Conservation (phyloP, 2,329 filamentous ascomycete species). For the Aspergillus aculeatus region DNA sequence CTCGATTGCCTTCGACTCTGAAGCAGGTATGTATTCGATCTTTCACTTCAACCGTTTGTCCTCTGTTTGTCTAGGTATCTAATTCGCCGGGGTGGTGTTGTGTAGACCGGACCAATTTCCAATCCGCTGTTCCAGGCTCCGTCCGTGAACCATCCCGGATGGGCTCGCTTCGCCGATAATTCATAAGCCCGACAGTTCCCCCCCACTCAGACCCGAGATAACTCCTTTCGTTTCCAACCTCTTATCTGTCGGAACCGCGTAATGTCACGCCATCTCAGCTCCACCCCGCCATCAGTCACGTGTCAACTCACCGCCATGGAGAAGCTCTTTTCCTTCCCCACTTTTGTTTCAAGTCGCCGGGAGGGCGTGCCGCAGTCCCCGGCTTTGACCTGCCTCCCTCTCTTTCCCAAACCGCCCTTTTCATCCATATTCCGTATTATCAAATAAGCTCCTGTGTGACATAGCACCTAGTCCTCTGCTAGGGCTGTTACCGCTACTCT, state of each 20-base stretch:
- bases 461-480: neutral
- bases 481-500: conserved; percentile 11
- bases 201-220: neutral
- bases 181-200: neutral
- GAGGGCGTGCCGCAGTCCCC: neutral
- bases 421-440: conserved; percentile 14
- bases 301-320: neutral
- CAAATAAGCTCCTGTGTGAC: neutral
- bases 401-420: conserved; percentile 11
- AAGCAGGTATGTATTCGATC: conserved; percentile 60
- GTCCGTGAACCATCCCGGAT: conserved; percentile 41
- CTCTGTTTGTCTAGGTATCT: neutral
- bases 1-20: conserved; percentile 76
- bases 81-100: conserved; percentile 3
- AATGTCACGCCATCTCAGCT: neutral
- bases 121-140: conserved; percentile 38
- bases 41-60: too few species aligned
- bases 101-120: conserved; percentile 40
- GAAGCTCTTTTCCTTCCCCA: neutral
- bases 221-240: neutral
- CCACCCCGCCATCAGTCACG: neutral
- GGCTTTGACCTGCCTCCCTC: conserved; percentile 1
- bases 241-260: neutral
- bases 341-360: neutral
- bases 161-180: conserved; percentile 41